Conservation (phyloP, 2,329 filamentous ascomycete species). For the Epicoccum sorghinum region DNA sequence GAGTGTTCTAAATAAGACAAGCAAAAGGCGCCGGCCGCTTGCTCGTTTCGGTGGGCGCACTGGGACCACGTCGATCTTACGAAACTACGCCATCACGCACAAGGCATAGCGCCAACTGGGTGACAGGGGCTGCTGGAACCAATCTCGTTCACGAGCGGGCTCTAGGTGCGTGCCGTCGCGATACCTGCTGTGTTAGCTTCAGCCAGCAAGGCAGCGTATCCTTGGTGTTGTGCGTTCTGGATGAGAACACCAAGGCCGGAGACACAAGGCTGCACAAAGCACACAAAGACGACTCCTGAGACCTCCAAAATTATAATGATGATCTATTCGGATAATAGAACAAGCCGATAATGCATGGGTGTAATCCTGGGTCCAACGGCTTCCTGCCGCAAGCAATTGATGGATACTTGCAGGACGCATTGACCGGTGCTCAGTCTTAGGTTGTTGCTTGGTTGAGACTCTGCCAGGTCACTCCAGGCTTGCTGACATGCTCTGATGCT, state of each 20-base stretch:
- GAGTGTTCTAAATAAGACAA: constrained; percentile 28
- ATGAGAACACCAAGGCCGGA: constrained; percentile 4
- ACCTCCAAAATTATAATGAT: background rate
- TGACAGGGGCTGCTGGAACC: constrained; percentile 13
- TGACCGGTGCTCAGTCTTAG: constrained; percentile 33
- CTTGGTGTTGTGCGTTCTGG: constrained; percentile 11
- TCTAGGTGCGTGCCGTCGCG: constrained; percentile 37
- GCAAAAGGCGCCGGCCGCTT: constrained; percentile 18
- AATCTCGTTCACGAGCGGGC: constrained; percentile 27
- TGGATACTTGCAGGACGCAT: constrained; percentile 23
- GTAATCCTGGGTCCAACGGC: constrained; percentile 24
- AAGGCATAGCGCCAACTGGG: constrained; percentile 20
- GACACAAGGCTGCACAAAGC: background rate
- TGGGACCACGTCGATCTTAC: constrained; percentile 38
- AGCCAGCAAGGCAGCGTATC: constrained; percentile 11
- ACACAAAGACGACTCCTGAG: constrained; percentile 7
- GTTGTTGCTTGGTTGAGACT: constrained; percentile 36
- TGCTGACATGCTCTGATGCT: constrained; percentile 24
- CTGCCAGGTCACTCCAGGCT: constrained; percentile 41
- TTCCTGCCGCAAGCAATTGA: constrained; percentile 25
- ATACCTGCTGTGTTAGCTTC: constrained; percentile 28
- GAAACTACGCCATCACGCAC: constrained; percentile 23
- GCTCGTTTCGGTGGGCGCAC: constrained; percentile 29
- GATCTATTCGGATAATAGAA: constrained; percentile 1
- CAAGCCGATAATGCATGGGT: constrained; percentile 18